Base-by-base conservation (phyloP, 768 basidiomycete genomes). In the Mycena albidolilacea region DNA sequence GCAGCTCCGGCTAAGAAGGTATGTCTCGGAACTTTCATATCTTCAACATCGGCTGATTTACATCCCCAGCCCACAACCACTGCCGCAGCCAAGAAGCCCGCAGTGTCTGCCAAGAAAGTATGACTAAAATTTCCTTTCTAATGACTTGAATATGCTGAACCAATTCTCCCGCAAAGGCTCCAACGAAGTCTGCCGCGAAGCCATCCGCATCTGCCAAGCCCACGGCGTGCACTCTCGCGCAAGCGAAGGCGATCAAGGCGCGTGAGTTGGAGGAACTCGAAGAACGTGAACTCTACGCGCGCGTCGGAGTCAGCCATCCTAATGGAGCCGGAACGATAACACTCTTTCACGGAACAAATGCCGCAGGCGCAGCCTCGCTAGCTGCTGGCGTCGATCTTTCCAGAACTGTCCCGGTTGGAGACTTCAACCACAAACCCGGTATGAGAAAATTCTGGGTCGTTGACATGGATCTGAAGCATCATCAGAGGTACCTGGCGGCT, bases 371-470 rank as follows among this genome's bases (percentile, higher is more conserved):
- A 35, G 23, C n/a, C 1, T 19, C 17, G n/a, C 59, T 69, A 39
- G 59, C 67, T 14, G 41, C 59, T 37, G 19, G 11, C 12, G 67
- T 69, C 7, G 38, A 69, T 43, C 60, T 69, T 15, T 52, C 59
- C 37, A 62, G n/a, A 9, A 48, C 57, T 5, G 30, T 23, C n/a
- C 19, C 19, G 2, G 48, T 44, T 14, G 67, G 67, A 35, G 67
- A 69, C 21, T 69, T 69, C 38, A 61, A 69, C 67, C 67, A 69
- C 17, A 11, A 11, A 10, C 60, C 67, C 19, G 67, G 67, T 69
- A 35, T 5, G 59, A 41, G 3, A 1, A 19, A 35, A 19, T 55
- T 50, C 46, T 39, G 5, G 7, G 10, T 48, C 35, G 30, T 68
- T 23, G 41, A 43, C 41, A 14, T 43, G 6, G 41, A 43, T 43